These are phyloP conservation scores for Paramecium sexaurelia DNA, from an alignment of 73 alveolate species.

Conservation along the genomic window DNA sequence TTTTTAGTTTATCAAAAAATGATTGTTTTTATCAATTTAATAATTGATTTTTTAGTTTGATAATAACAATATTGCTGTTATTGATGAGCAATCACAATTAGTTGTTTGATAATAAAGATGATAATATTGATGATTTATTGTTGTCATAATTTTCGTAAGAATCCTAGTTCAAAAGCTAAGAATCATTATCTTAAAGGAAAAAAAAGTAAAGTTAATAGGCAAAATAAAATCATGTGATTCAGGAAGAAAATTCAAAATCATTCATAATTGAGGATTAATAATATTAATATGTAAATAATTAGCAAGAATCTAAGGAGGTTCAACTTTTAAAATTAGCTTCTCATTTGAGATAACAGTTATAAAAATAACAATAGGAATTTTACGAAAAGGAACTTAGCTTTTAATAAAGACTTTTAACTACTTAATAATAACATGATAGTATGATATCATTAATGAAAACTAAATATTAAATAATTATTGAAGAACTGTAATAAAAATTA, in stretches of 20 bases:
- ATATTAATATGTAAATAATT: not conserved
- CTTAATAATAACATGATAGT: not conserved
- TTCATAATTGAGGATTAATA: not conserved
- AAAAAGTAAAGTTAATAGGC: not conserved
- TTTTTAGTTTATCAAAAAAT: too few species aligned
- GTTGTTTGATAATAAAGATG: not conserved
- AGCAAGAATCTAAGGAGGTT: not conserved
- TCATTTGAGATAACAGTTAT: not conserved
- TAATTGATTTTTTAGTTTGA: too few species aligned
- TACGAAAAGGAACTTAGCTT: not conserved
- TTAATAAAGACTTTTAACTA: not conserved
- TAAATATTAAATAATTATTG: not conserved
- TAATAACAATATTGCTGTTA: not conserved
- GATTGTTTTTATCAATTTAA: too few species aligned
- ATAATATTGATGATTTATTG: not conserved
- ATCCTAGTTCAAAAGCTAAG: not conserved
- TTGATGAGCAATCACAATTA: not conserved
- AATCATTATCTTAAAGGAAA: not conserved
- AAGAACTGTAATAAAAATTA: not conserved
- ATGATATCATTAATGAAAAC: not conserved
- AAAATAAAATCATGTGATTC: not conserved
- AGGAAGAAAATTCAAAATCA: not conserved
- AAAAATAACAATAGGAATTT: not conserved
- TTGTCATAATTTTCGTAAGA: not conserved
- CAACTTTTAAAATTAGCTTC: not conserved